These are phyloP conservation scores for Myriosclerotinia scirpicola DNA, from an alignment of 2,329 filamentous ascomycete species.

Conservation along the genomic window DNA sequence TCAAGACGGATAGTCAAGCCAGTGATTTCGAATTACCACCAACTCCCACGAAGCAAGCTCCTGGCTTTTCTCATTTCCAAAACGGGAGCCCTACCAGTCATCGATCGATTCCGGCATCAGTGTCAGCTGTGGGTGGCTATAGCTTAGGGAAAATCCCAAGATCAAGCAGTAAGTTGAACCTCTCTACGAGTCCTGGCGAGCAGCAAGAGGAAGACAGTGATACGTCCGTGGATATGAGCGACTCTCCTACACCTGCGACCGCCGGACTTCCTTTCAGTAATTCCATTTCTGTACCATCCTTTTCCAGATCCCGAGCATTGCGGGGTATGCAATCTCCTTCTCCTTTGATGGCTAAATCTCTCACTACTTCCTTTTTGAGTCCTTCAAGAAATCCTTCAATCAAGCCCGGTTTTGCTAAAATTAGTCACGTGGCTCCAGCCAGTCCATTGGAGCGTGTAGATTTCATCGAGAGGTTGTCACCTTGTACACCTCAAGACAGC, in stretches of 20 bases:
- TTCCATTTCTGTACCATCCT: conserved; percentile 44
- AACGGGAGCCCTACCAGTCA: conserved; percentile 39
- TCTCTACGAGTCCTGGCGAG: conserved; percentile 36
- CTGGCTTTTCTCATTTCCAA: conserved; percentile 39
- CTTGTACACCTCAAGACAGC: conserved; percentile 76
- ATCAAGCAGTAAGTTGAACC: conserved; percentile 43
- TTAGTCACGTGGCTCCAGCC: conserved; percentile 52
- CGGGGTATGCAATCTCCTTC: conserved; percentile 37
- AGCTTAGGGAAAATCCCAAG: conserved; percentile 36
- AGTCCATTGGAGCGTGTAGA: conserved; percentile 60
- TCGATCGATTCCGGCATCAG: conserved; percentile 34
- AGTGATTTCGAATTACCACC: conserved; percentile 79
- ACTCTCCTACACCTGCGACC: conserved; percentile 41
- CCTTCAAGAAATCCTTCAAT: conserved; percentile 39
- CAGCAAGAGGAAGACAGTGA: conserved; percentile 37
- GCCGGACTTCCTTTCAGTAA: conserved; percentile 41
- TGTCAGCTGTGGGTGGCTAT: conserved; percentile 34
- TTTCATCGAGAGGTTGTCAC: conserved; percentile 54
- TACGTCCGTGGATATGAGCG: conserved; percentile 36
- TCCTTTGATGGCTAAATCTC: conserved; percentile 35
- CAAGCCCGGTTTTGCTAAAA: conserved; percentile 54
- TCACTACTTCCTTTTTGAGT: conserved; percentile 38
- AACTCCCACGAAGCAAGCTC: conserved; percentile 79
- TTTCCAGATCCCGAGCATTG: conserved; percentile 42
- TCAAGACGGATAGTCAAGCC: conserved; percentile 58